Evolutionary conservation across 2,329 filamentous ascomycete genomes (phyloP), one percentile per base, ranked within the genome.

Genomic region (Penicillium vulpinum): DNA sequence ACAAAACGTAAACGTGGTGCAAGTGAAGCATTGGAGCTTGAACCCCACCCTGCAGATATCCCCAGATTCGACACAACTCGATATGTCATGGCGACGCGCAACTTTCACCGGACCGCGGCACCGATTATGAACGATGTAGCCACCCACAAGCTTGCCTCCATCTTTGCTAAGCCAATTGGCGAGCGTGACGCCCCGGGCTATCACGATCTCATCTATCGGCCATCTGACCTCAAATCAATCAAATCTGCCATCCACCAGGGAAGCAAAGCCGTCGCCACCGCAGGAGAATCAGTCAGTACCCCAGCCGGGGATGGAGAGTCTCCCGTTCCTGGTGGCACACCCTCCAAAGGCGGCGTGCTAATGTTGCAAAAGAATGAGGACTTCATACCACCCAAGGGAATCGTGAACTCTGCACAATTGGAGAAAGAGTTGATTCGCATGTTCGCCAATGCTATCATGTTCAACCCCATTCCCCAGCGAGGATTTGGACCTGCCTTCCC

Each of bases 401-500:
- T 97, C 66, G 90, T 97, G 74, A 97, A 97, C 74, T 92, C 90
- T 49, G 86, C 89, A 1, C 94, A 97, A 72, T 82, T 97, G 16
- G 93, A 97, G 75, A 91, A 92, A 63, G 93, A 97, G 73, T 80
- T 97, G 11, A 91, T 95, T 66, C 90, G 95, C 67, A 97, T 97
- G 90, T 96, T 97, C 73, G 91, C 92, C 64, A 97, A 97, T 69
- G 93, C 94, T 18, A 89, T 97, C 75, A 97, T 99, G 94, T 99
- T 96, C 80, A 97, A 97, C 67, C 87, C 90, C 0, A 91, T 96
- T 60, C 87, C 88, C 0, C 81, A 89, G 63, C 84, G 88, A 26
- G 88, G 89, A 0, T 85, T 88, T 10, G 88, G 88, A 0, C 79
- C 82, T 2, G 78, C 81, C 0, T 89, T 92, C 62, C 73, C 64